Evolutionary conservation across 2,329 filamentous ascomycete genomes (phyloP), one percentile per base, ranked within the genome.

Genomic region (Nigrospora oryzae): DNA sequence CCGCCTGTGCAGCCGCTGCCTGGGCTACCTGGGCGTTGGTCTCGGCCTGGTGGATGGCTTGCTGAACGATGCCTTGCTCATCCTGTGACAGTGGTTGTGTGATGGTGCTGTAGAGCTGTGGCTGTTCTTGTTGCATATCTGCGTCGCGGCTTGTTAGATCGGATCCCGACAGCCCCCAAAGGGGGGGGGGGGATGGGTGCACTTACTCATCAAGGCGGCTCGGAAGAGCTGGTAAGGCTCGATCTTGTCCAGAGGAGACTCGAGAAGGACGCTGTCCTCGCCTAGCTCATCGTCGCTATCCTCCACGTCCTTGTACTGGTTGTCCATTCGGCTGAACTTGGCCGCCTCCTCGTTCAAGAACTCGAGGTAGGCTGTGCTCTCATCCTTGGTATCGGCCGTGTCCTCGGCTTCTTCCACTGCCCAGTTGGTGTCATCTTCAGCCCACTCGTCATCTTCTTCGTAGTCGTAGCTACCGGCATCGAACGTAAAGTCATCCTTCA

Each of bases 341-440:
- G 89, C 83, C 12, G 89, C 89, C 82, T 97, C 91, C 62, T 94
- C 86, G 56, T 91, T 94, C 28, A 98, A 69, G 71, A 98, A 98
- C 54, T 97, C 90, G 39, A 98, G 79, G 63, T 98, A 98, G 6
- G 91, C 89, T 19, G 86, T 85, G 63, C 88, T 93, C 67, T 97
- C 91, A 56, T 96, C 91, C 59, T 89, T 86, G 56, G 82, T 75
- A 49, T 95, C 84, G 3, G 63, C 65, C 13, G 67, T 58, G 44
- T 78, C 78, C 51, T 88, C 86, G 50, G 79, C 83, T 34, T 84
- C 78, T 52, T 89, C 86, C 37, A 75, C 82, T 47, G 83, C 80
- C 89, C 89, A 95, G 61, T 86, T 80, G 42, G 80, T 81, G 45
- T 89, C 90, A 35, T 90, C 88, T 36, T 89, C 87, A 40, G 84